Conservation (phyloP, 2,329 filamentous ascomycete genomes). For the Aspergillus sp. region DNA sequence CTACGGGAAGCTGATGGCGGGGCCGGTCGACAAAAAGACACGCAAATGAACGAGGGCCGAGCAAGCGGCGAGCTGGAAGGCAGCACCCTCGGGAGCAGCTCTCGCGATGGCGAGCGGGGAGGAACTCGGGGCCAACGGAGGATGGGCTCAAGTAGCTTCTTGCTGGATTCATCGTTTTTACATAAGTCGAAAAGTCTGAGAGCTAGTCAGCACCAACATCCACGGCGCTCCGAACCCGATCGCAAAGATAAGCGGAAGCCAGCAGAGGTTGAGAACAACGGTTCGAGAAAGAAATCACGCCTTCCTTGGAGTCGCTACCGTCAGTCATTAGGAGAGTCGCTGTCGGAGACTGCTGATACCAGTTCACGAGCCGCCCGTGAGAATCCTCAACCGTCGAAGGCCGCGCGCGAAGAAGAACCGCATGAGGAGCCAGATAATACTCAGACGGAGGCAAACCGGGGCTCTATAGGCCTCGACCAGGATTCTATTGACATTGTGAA, state of each 20-base stretch:
- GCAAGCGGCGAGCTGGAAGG: slow-evolving; percentile 29
- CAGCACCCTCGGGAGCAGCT: slow-evolving; percentile 31
- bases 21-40: slow-evolving; percentile 10
- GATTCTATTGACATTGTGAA: slow-evolving; percentile 88
- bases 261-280: slow-evolving; percentile 25
- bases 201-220: slow-evolving; percentile 15
- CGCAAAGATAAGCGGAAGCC: slow-evolving; percentile 36
- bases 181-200: slow-evolving; percentile 21
- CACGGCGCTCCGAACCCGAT: slow-evolving; percentile 22
- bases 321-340: slow-evolving; percentile 25
- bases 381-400: slow-evolving; percentile 7
- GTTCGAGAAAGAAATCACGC: slow-evolving; percentile 25
- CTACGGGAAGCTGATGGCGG: slow-evolving; percentile 12
- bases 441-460: slow-evolving; percentile 6
- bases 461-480: slow-evolving; percentile 49
- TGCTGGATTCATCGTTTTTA: slow-evolving; percentile 39
- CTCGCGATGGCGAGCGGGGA: slow-evolving; percentile 26
- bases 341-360: slow-evolving; percentile 13
- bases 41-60: slow-evolving; percentile 23
- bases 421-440: slow-evolving; percentile 7
- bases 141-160: slow-evolving; percentile 35
- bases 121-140: slow-evolving; percentile 17
- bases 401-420: slow-evolving; percentile 8
- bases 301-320: slow-evolving; percentile 29
- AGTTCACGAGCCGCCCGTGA: background rate